phyloP scores from a whole-genome alignment of 108 stramenopile species.

The Cylindrotheca fusiformis region DNA sequence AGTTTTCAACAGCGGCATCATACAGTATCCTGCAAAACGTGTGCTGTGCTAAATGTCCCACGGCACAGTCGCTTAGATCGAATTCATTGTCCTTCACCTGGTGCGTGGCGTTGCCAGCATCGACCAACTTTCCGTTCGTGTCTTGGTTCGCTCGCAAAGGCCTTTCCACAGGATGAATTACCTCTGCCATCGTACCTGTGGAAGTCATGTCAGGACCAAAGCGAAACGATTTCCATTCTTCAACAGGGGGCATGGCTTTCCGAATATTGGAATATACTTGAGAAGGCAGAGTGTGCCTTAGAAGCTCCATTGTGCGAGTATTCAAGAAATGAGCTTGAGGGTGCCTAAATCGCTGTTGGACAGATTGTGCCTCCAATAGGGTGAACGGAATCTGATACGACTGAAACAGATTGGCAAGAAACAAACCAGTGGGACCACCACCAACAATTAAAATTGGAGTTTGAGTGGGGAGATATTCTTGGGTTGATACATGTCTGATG shows the following conservation, averaged over 20 bases:
- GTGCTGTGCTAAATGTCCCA: slow-evolving; percentile 63
- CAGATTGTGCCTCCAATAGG: slow-evolving; percentile 57
- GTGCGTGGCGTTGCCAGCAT: neutral
- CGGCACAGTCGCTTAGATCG: slow-evolving; percentile 37
- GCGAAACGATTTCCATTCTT: slow-evolving; percentile 68
- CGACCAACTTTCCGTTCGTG: slow-evolving; percentile 48
- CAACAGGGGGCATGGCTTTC: slow-evolving; percentile 55
- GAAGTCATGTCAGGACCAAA: slow-evolving; percentile 60
- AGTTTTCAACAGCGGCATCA: slow-evolving; percentile 18
- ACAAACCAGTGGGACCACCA: slow-evolving; percentile 76
- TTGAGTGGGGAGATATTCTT: neutral
- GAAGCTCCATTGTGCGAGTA: slow-evolving; percentile 89
- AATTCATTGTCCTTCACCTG: slow-evolving; percentile 1
- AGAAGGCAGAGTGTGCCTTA: slow-evolving; percentile 40
- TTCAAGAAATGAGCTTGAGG: slow-evolving; percentile 96
- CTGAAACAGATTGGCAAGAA: slow-evolving; percentile 64
- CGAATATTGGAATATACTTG: slow-evolving; percentile 37
- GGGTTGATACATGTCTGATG: too few species aligned
- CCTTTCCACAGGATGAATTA: slow-evolving; percentile 66
- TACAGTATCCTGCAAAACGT: slow-evolving; percentile 48
- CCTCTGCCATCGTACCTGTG: slow-evolving; percentile 49
- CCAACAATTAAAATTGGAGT: slow-evolving; percentile 65
- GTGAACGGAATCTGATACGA: slow-evolving; percentile 46
- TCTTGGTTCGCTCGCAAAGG: slow-evolving; percentile 41
- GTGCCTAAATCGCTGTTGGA: slow-evolving; percentile 53